Percentiles rank a stretch among this genome's conserved stretches.
These are phyloP conservation scores for Lactarius vividus DNA, from an alignment of 768 basidiomycete genomes.

Conservation along the genomic window DNA sequence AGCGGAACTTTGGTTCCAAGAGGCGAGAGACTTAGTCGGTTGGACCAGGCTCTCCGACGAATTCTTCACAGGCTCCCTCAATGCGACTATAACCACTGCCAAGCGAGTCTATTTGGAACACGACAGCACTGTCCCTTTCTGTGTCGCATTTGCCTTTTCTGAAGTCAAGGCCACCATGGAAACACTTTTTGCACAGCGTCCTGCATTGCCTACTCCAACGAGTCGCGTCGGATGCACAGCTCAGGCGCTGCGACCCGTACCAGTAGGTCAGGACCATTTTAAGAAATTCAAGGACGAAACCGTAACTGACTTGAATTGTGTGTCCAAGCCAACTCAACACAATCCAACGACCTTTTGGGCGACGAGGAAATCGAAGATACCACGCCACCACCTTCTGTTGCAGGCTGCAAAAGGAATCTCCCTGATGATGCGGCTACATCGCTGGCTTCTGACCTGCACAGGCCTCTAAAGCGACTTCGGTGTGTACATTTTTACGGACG, in stretches of 20 bases:
- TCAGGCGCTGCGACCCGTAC: not conserved
- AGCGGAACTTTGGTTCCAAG: slow-evolving; percentile 27
- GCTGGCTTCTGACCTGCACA: not conserved
- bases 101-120: slow-evolving; percentile 31
- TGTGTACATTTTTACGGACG: not conserved
- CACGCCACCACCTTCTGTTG: slow-evolving; percentile 16
- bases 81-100: slow-evolving; percentile 33
- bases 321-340: not conserved
- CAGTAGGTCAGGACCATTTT: not conserved
- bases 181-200: slow-evolving; percentile 33
- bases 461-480: slow-evolving; percentile 13
- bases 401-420: slow-evolving; percentile 18
- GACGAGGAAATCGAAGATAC: slow-evolving; percentile 18
- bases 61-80: slow-evolving; percentile 30
- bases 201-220: not conserved
- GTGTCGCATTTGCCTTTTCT: slow-evolving; percentile 29
- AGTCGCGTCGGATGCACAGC: not conserved
- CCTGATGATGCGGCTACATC: not conserved
- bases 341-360: not conserved
- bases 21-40: slow-evolving; percentile 27
- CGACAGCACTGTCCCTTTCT: slow-evolving; percentile 20
- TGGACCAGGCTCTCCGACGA: slow-evolving; percentile 25
- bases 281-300: not conserved
- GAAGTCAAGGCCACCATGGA: slow-evolving; percentile 33
- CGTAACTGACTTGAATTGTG: not conserved